Evolutionary conservation across 1,139 yeast genomes (phyloP), one percentile per base, ranked within the genome.

Genomic region (Zygotorulaspora mrakii): DNA sequence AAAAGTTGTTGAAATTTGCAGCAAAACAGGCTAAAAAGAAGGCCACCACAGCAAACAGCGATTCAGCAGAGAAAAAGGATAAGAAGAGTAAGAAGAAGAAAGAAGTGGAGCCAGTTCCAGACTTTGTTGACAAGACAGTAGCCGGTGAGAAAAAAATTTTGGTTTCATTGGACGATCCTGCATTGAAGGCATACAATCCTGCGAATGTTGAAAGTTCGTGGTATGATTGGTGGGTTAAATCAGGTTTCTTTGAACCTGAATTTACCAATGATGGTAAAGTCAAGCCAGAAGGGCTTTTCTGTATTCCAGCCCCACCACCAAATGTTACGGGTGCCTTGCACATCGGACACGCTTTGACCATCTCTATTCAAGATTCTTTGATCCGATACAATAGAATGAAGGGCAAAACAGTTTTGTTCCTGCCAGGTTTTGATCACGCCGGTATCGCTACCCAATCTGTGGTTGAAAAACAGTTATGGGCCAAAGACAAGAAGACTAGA

Each of bases 381-480:
- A 80, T 88, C 50, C 79, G 99, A 68, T 91, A 77, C 74, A 79
- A 94, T 73, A 83, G 98, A 73, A 91, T 91, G 98, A 82, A 82
- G 68, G 98, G 98, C 40, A 86, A 85, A 68, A 88, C 97, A 37
- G 89, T 91, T 14, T 71, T 91, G 49, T 94, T 84, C 66, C 67
- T 91, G 49, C 98, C 98, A 37, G 99, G 99, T 31, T 91, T 91
- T 59, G 98, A 91, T 67, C 99, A 91, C 63, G 98, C 98, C 20
- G 99, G 99, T 74, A 89, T 91, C 66, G 95, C 96, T 33, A 94
- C 98, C 14, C 99, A 91, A 67, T 86, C 96, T 17, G 98, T 94
- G 52, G 98, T 91, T 50, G 99, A 91, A 69, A 94, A 91, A 68
- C 94, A 84, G 71, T 67, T 91, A 33, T 88, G 95, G 95, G 84